Evolutionary conservation across 106 monocot species (phyloP).

Genomic region (Acorus gramineus): DNA sequence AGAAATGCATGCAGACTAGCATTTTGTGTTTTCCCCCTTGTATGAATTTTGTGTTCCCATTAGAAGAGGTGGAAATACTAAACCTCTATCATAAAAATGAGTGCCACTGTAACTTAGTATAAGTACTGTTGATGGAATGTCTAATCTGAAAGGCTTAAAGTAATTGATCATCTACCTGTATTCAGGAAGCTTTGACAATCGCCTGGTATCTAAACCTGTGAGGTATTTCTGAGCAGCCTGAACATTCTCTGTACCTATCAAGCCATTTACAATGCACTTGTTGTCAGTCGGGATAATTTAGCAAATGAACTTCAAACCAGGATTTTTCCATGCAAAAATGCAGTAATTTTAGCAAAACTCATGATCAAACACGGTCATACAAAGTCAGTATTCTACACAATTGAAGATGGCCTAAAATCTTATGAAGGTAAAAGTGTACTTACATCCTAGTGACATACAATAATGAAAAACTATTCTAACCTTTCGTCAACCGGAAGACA

Average conservation of each 20-base stretch:
- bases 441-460: not conserved
- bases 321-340: not conserved
- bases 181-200: conserved; percentile 72
- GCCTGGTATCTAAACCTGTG: conserved; percentile 84
- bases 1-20: too few species aligned
- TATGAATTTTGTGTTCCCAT: too few species aligned
- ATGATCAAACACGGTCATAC: not conserved
- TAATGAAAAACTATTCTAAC: conserved; percentile 64
- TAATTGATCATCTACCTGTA: conserved; percentile 43
- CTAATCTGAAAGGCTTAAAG: not conserved
- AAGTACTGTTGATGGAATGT: not conserved
- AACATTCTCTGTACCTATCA: conserved; percentile 66
- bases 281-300: not conserved
- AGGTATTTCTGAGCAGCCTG: conserved; percentile 84
- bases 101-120: too few species aligned
- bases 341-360: not conserved
- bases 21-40: too few species aligned
- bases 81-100: not conserved
- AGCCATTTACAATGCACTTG: not conserved
- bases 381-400: not conserved
- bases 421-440: too few species aligned
- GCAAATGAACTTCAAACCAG: not conserved
- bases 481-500: conserved; percentile 82
- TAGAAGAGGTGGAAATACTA: too few species aligned
- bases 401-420: not conserved